Evolutionary conservation across 495 filamentous ascomycete genomes (phyloP), one percentile per base, ranked within the genome.

Genomic region (Hyaloscypha hepaticicola): DNA sequence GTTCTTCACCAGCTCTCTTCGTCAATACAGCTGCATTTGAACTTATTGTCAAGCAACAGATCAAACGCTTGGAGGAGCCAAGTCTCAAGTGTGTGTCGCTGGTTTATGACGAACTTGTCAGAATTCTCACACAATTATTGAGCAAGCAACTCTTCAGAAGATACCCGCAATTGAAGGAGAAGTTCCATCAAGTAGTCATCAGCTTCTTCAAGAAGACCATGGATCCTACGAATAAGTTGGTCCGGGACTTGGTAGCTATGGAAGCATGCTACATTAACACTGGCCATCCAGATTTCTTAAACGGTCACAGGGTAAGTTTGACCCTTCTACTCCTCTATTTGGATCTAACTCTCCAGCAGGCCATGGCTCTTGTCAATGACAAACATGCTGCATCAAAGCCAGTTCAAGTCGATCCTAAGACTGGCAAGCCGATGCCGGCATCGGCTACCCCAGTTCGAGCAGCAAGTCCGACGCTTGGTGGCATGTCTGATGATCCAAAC

Each of bases 191-290:
- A 25, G 93, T 97, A n/a, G 96, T 97, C 41, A 92, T 99, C 66
- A 69, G 77, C 11, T 99, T 99, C 78, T 97, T 96, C 84, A 98
- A 98, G 80, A 97, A 96, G 80, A 85, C 90, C 52, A 96, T 97
- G 88, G 92, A 96, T 31, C 96, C 96, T 19, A 96, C 94, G 29
- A 98, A 96, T 77, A 99, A 98, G 82, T 84, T 99, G 58, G 96
- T 99, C 63, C 85, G 77, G 70, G 96, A 99, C 75, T 78, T 99
- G 60, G 95, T 99, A 33, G 75, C 87, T 11, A 98, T 98, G 96
- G 96, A 99, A 75, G 72, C 94, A 16, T 94, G 90, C 77, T 99
- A 99, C 73, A 89, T 99, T 81, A 99, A 99, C 79, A 99, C 96
- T 45, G 96, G 91, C 7, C 96, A 99, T 74, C 96, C 96, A 22